These are phyloP conservation scores for Trichoderma orchidacearum DNA, from an alignment of 495 filamentous ascomycete species.

Conservation along the genomic window DNA sequence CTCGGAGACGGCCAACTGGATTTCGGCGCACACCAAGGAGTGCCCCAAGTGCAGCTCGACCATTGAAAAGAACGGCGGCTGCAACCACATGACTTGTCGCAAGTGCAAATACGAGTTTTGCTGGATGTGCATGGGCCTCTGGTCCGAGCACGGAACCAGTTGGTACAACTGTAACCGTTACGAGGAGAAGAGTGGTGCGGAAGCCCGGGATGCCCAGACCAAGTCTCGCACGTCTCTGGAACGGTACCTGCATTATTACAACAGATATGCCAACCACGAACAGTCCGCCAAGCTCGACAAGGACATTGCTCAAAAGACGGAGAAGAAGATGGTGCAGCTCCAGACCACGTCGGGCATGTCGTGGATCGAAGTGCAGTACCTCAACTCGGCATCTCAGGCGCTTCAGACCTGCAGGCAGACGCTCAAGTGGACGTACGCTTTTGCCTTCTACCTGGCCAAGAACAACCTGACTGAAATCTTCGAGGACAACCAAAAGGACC, in stretches of 20 bases:
- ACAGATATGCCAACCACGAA: conserved; percentile 96
- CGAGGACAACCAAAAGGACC: conserved; percentile 95
- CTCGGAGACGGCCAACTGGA: conserved; percentile 98
- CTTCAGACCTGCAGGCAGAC: conserved; percentile 94
- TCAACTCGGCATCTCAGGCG: conserved; percentile 82
- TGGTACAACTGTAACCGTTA: conserved; percentile 99
- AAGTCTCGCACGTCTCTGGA: conserved; percentile 80
- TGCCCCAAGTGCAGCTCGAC: conserved; percentile 92
- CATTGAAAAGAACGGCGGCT: conserved; percentile 98
- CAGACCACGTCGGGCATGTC: conserved; percentile 89
- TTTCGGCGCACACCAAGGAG: conserved; percentile 96
- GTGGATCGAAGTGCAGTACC: conserved; percentile 98
- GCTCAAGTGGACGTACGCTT: conserved; percentile 97
- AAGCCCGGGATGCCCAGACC: conserved; percentile 82
- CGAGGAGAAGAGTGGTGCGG: conserved; percentile 85
- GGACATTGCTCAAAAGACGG: conserved; percentile 88
- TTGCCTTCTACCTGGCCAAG: conserved; percentile 87
- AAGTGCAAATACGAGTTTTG: conserved; percentile 99
- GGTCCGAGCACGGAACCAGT: conserved; percentile 98
- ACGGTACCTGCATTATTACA: conserved; percentile 95
- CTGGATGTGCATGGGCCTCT: conserved; percentile 99
- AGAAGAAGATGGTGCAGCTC: conserved; percentile 96
- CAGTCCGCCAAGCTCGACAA: conserved; percentile 95
- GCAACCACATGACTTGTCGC: conserved; percentile 98
- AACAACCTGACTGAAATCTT: conserved; percentile 97